Conservation (phyloP, 2,329 filamentous ascomycete genomes). For the Scortechinia acanthostroma region DNA sequence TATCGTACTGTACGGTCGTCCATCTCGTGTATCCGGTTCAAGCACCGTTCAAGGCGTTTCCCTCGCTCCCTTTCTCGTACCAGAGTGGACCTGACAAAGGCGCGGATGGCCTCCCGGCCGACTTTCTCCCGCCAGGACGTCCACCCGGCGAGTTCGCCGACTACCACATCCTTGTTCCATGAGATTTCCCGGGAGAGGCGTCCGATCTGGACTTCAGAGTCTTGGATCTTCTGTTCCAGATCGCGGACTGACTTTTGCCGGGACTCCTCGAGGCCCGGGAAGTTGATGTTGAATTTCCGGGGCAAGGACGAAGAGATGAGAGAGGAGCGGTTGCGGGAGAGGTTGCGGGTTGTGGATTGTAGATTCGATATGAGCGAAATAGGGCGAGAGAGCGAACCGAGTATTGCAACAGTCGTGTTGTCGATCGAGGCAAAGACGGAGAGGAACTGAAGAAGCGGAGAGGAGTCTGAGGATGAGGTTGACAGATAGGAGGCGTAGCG, state of each 20-base stretch:
- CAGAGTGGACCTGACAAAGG: not conserved
- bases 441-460: slow-evolving; percentile 1
- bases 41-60: not conserved
- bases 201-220: not conserved
- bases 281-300: not conserved
- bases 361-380: not conserved
- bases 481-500: not conserved
- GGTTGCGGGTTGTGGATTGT: not conserved
- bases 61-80: not conserved
- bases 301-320: not conserved
- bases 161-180: slow-evolving; percentile 1
- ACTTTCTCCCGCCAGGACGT: not conserved
- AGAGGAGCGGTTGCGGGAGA: not conserved
- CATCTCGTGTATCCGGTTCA: not conserved
- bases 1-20: not conserved
- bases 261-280: slow-evolving; percentile 1
- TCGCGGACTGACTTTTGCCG: slow-evolving; percentile 1
- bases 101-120: not conserved
- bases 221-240: not conserved
- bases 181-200: not conserved
- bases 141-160: slow-evolving; percentile 1
- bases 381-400: not conserved
- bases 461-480: not conserved
- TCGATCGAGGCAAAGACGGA: not conserved
- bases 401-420: not conserved